Percentiles rank a stretch among this genome's conserved stretches.
These are phyloP conservation scores for Venturia oleaginea DNA, from an alignment of 2,329 filamentous ascomycete species.

Conservation along the genomic window DNA sequence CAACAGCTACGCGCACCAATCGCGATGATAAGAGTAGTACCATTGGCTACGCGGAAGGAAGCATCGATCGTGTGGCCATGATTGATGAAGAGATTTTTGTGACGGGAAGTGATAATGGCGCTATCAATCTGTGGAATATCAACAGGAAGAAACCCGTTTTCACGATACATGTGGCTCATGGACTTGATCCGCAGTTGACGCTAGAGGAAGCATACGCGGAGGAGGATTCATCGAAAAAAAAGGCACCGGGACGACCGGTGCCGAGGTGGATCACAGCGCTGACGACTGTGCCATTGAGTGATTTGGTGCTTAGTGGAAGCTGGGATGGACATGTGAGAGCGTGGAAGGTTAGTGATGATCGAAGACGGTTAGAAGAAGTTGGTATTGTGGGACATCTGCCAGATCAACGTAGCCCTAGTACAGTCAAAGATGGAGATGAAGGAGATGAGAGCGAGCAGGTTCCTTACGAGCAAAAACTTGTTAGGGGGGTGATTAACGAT, in stretches of 20 bases:
- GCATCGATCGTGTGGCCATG: constrained; percentile 85
- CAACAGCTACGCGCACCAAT: constrained; percentile 23
- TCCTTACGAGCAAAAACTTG: constrained; percentile 18
- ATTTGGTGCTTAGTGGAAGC: constrained; percentile 81
- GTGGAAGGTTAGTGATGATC: constrained; percentile 80
- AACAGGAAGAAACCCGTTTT: constrained; percentile 92
- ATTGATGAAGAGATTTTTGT: constrained; percentile 84
- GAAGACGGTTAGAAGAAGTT: constrained; percentile 63
- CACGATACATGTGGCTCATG: constrained; percentile 72
- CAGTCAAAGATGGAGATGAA: constrained; percentile 16
- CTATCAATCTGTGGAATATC: constrained; percentile 76
- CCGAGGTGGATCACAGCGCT: constrained; percentile 89
- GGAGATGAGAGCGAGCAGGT: constrained; percentile 19
- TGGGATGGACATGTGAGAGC: constrained; percentile 86
- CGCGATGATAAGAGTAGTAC: constrained; percentile 41
- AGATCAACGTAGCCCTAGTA: constrained; percentile 14
- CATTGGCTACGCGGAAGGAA: constrained; percentile 54
- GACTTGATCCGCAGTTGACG: constrained; percentile 62
- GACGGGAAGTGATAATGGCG: constrained; percentile 86
- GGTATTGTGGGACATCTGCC: constrained; percentile 51
- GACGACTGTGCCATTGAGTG: constrained; percentile 76
- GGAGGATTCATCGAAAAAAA: constrained; percentile 41
- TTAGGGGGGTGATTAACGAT: constrained; percentile 78
- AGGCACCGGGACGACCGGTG: constrained; percentile 50
- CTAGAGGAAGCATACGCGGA: constrained; percentile 68